These are phyloP conservation scores for Xylariaceae sp. DNA, from an alignment of 2,329 filamentous ascomycete genomes.

Conservation along the genomic window DNA sequence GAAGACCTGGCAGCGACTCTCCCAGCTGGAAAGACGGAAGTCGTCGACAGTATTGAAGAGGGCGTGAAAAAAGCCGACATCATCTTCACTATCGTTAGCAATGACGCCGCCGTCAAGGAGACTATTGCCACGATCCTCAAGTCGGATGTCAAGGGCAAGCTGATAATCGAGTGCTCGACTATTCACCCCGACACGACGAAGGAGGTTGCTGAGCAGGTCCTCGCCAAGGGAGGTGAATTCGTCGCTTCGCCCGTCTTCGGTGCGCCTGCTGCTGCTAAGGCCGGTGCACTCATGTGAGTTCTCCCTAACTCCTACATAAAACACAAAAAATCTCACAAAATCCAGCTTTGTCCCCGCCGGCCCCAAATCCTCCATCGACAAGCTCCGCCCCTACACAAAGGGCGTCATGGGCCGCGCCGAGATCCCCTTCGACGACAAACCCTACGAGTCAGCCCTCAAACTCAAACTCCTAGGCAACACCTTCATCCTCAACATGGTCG, in stretches of 20 bases:
- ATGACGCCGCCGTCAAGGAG: conserved; percentile 66
- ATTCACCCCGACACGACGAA: conserved; percentile 78
- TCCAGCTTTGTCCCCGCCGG: conserved; percentile 64
- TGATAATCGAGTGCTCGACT: conserved; percentile 84
- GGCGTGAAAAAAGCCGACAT: conserved; percentile 66
- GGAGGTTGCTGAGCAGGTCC: conserved; percentile 53
- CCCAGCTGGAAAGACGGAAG: conserved; percentile 55
- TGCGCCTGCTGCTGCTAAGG: conserved; percentile 57
- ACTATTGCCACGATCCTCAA: conserved; percentile 55
- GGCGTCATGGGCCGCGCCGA: conserved; percentile 61
- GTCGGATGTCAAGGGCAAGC: conserved; percentile 59
- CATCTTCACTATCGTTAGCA: conserved; percentile 75
- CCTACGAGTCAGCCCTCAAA: conserved; percentile 51
- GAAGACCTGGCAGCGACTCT: conserved; percentile 58
- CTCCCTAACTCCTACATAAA: too few relatives aligned
- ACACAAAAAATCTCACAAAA: too few relatives aligned
- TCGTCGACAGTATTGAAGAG: conserved; percentile 58
- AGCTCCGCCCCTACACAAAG: conserved; percentile 58
- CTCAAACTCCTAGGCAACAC: conserved; percentile 84
- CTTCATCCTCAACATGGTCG: conserved; percentile 77
- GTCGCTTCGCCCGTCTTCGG: conserved; percentile 67
- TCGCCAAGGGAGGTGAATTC: conserved; percentile 61
- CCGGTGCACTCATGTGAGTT: conserved; percentile 52
- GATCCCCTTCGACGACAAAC: conserved; percentile 39
- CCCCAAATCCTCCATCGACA: conserved; percentile 48